phyloP scores from a whole-genome alignment of 169 alveolate genomes.

The Plasmodium gonderi region DNA sequence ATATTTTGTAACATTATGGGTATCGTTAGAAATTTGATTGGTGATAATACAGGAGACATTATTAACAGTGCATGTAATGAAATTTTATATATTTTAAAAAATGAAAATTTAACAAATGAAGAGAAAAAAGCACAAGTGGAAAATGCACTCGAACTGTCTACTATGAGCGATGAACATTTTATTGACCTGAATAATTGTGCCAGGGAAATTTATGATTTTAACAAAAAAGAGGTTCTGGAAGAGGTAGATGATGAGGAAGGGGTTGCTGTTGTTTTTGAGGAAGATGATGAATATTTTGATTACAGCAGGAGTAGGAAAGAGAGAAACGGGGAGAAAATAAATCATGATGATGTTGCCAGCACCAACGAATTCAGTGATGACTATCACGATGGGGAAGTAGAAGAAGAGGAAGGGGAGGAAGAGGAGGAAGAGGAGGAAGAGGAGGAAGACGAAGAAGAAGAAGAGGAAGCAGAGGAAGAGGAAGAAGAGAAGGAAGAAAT shows the following conservation, averaged over 20 bases:
- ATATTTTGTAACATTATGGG: slow-evolving; percentile 92
- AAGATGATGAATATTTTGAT: slow-evolving; percentile 80
- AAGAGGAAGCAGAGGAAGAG: slow-evolving; percentile 70
- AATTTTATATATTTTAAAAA: slow-evolving; percentile 90
- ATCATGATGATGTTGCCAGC: slow-evolving; percentile 47
- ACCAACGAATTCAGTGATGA: slow-evolving; percentile 75
- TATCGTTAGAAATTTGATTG: slow-evolving; percentile 88
- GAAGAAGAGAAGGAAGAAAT: background rate
- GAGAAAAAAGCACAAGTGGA: slow-evolving; percentile 86
- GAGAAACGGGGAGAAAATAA: slow-evolving; percentile 70
- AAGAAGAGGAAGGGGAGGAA: slow-evolving; percentile 76
- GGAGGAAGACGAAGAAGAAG: slow-evolving; percentile 67
- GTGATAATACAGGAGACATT: slow-evolving; percentile 93
- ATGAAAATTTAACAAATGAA: slow-evolving; percentile 86
- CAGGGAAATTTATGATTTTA: slow-evolving; percentile 77
- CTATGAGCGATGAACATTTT: slow-evolving; percentile 50
- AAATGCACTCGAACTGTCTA: slow-evolving; percentile 78
- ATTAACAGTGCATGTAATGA: slow-evolving; percentile 95
- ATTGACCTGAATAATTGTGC: slow-evolving; percentile 14
- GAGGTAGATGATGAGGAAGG: slow-evolving; percentile 81
- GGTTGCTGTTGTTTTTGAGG: slow-evolving; percentile 86
- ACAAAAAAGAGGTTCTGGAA: slow-evolving; percentile 77
- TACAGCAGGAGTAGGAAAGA: slow-evolving; percentile 47
- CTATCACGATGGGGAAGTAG: slow-evolving; percentile 29
- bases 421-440: slow-evolving; percentile 44